Percentiles rank a stretch among this genome's conserved stretches.
Conservation (phyloP, 345 rosid genomes). For the Euphorbia pulcherrima region DNA sequence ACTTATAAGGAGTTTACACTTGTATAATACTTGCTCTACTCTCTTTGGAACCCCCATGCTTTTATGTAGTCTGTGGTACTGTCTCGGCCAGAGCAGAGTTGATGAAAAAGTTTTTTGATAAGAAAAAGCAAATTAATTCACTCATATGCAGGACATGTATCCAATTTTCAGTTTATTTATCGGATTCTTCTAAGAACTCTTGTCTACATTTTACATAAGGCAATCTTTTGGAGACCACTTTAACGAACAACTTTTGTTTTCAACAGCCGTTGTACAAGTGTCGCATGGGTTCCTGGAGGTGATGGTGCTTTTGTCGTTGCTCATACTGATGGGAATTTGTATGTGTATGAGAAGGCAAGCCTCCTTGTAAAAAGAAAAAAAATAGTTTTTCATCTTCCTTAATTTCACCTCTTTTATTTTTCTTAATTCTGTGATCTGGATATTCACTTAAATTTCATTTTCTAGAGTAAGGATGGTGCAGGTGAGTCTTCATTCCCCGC, state of each 20-base stretch:
- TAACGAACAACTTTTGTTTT: conserved; percentile 21
- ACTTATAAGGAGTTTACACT: not conserved
- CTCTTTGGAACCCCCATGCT: too few species aligned
- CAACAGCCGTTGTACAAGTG: conserved; percentile 84
- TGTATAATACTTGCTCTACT: not conserved
- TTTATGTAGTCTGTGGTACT: not conserved
- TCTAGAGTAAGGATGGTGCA: conserved; percentile 83
- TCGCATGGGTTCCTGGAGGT: conserved; percentile 94
- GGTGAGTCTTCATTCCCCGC: conserved; percentile 93
- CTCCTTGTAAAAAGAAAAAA: conserved; percentile 16
- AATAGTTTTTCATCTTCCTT: conserved; percentile 6
- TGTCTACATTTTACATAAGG: not conserved
- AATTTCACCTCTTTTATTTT: conserved; percentile 15
- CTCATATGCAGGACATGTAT: not conserved
- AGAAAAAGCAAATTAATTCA: not conserved
- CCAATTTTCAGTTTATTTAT: not conserved
- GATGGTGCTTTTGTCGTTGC: conserved; percentile 95
- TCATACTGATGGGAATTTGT: conserved; percentile 95
- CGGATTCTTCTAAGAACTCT: conserved; percentile 3
- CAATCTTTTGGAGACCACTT: not conserved
- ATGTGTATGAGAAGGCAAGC: conserved; percentile 95
- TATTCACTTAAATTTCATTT: conserved; percentile 11
- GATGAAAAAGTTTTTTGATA: not conserved
- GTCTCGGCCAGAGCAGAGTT: not conserved
- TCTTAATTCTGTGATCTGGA: conserved; percentile 6